Conservation (phyloP, 2,329 filamentous ascomycete species). For the Sporothrix luriei region DNA sequence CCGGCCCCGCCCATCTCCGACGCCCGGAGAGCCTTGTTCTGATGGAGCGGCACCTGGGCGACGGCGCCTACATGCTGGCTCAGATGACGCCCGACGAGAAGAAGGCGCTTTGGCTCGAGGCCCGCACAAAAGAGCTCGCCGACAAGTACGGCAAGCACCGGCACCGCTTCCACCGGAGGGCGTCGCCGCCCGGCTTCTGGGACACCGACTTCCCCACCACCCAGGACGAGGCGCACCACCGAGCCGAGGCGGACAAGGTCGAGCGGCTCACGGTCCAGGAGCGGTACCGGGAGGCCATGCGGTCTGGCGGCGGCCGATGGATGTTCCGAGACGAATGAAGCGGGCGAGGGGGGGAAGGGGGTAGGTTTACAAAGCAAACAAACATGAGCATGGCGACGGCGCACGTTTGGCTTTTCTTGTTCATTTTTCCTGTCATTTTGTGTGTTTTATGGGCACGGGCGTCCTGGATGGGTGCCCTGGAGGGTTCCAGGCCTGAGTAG, state of each 20-base stretch:
- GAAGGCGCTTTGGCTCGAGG: constrained; percentile 70
- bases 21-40: constrained; percentile 51
- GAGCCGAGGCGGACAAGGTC: constrained; percentile 63
- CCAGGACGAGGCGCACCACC: constrained; percentile 72
- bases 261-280: constrained; percentile 69
- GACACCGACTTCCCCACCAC: constrained; percentile 84
- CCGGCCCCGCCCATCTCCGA: constrained; percentile 43
- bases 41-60: constrained; percentile 60
- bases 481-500: neutral
- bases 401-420: neutral
- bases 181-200: constrained; percentile 88
- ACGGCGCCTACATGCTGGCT: constrained; percentile 61
- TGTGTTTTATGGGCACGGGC: neutral
- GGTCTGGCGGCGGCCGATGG: constrained; percentile 75
- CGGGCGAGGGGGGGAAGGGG: too few relatives aligned
- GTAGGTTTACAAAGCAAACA: neutral
- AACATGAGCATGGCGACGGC: neutral
- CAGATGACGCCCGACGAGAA: constrained; percentile 63
- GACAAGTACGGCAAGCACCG: constrained; percentile 77
- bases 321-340: constrained; percentile 74
- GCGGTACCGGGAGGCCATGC: constrained; percentile 79
- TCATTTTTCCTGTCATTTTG: neutral
- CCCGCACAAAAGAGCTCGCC: constrained; percentile 71
- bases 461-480: neutral
- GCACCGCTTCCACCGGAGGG: constrained; percentile 69